These are phyloP conservation scores for Anthoceros angustus DNA, from an alignment of 225 moss, liverwort and hornwort species.

Conservation along the genomic window DNA sequence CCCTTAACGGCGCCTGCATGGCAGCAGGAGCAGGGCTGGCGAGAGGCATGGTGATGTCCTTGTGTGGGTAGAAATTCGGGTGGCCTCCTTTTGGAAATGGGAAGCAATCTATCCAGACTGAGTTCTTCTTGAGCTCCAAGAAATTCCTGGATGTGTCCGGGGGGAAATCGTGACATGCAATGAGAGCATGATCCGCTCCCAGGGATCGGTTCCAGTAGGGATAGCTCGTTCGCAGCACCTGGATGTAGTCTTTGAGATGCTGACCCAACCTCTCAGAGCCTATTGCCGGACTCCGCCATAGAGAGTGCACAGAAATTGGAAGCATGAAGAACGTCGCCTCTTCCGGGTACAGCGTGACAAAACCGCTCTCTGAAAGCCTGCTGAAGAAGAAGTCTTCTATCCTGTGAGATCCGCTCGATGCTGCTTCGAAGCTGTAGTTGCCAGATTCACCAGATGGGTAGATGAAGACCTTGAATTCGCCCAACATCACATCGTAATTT, in stretches of 20 bases:
- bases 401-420: constrained; percentile 14
- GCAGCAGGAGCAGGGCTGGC: constrained; percentile 13
- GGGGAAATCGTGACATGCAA: constrained; percentile 40
- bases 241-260: constrained; percentile 38
- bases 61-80: constrained; percentile 66
- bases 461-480: background rate
- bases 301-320: constrained; percentile 40
- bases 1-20: constrained; percentile 4
- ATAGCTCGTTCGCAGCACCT: constrained; percentile 25
- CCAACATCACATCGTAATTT: background rate
- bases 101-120: constrained; percentile 51
- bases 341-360: constrained; percentile 40
- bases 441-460: background rate
- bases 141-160: constrained; percentile 45
- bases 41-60: constrained; percentile 52
- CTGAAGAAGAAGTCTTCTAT: constrained; percentile 50
- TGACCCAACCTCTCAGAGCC: constrained; percentile 24
- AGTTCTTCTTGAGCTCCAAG: constrained; percentile 62
- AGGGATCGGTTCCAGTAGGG: constrained; percentile 54
- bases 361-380: constrained; percentile 35
- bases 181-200: constrained; percentile 61
- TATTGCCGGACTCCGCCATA: constrained; percentile 22
- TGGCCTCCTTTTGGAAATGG: constrained; percentile 22
- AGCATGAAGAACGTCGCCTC: constrained; percentile 46
- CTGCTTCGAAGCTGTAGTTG: background rate